Evolutionary conservation across 140 eudicot genomes (phyloP), one percentile per base, ranked within the genome.

Genomic region (Stevia rebaudiana): DNA sequence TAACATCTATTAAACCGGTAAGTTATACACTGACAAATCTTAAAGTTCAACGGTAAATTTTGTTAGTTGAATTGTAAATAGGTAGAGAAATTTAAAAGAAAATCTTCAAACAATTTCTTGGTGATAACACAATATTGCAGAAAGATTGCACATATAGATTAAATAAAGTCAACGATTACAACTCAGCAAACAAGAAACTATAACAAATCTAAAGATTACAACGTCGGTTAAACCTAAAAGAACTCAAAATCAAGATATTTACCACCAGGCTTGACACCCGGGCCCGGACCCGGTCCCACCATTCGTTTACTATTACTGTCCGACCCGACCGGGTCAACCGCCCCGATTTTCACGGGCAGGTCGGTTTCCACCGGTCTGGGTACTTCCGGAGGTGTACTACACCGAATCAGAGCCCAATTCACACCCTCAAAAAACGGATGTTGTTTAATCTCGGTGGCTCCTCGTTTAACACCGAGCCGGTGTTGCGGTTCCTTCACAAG

Each of bases 381-480:
- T 48, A 90, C 88, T 72, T 87, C 95, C 0, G 97, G 97, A 3
- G 97, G 97, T 0, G 94, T 90, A 66, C 97, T 84, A 71, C 97
- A 90, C 21, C 95, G 81, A 23, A 90, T 90, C 75, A 90, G 63
- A 59, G 97, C 97, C 97, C 97, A 90, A 73, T 90, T 87, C 36
- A 90, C 95, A 4, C 97, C 97, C 79, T 90, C 95, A 25, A 90
- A 90, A 72, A 90, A 90, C 5, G 97, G 94, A 48, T 90, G 97
- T 71, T 90, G 97, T 74, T 90, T 90, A 43, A 90, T 90, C 74
- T 90, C 97, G 7, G 95, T 81, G 3, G 97, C 97, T 10, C 97
- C 97, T 28, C 92, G 74, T 78, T 83, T 90, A 44, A 84, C 91
- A 36, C 97, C 97, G 0, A 90, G 76, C 73, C 97, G 75, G 61